Evolutionary conservation across 2,329 filamentous ascomycete genomes (phyloP), one percentile per base, ranked within the genome.

Genomic region (Calonectria honghensis): DNA sequence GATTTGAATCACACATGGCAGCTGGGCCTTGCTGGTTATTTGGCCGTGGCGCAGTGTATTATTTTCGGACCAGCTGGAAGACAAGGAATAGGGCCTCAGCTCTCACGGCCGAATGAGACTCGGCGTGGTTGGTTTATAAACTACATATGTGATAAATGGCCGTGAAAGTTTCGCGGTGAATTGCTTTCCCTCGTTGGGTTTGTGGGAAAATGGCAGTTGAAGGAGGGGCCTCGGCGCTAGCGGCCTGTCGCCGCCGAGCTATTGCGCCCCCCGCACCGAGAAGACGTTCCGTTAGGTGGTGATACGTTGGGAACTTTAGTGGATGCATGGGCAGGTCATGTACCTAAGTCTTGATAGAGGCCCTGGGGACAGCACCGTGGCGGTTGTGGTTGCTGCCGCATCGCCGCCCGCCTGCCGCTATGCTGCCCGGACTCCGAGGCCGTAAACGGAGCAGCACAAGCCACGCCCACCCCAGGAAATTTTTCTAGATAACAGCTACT

Each of bases 391-490:
- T 39, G 51, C 51, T 50, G 61, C 52, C 51, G 67, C 67, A 41
- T 59, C 64, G 27, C 39, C 68, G 41, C 29, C 68, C 41, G 54
- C 45, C 61, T 31, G n/a, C 65, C 57, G 57, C 63, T 41, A 64
- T 67, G 32, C 61, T 76, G 77, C 73, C 83, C 81, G 77, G 83
- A 82, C 82, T 84, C 78, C 83, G 83, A 84, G 82, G 82, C 82
- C 83, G 83, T 83, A 80, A 84, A 84, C 83, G 83, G 83, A 85
- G 83, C 80, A 69, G 54, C 54, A 61, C 54, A 50, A 70, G 67
- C 65, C 65, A 77, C 70, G 57, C 59, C 74, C 76, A 64, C 73
- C 76, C 79, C 79, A 77, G 79, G 81, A 83, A 83, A 82, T 83
- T 83, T 84, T 81, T 83, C 74, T 74, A 79, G 77, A 79, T 77